Evolutionary conservation across 2,329 filamentous ascomycete species (phyloP).

Genomic region (Ramularia endophylla): DNA sequence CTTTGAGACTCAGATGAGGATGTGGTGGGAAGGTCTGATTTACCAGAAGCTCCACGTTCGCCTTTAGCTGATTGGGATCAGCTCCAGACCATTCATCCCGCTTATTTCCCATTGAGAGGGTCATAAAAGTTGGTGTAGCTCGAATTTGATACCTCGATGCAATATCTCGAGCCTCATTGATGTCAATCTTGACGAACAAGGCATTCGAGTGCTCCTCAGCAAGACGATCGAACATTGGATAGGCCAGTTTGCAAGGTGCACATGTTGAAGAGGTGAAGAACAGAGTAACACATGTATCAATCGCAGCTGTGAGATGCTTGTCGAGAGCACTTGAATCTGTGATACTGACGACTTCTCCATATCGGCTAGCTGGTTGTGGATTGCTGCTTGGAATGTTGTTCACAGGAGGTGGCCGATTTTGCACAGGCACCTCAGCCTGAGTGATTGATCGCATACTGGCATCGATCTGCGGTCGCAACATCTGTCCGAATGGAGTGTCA

Average conservation of each 20-base stretch:
- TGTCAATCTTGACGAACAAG: slow-evolving; percentile 76
- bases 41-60: slow-evolving; percentile 67
- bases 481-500: slow-evolving; percentile 78
- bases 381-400: slow-evolving; percentile 4
- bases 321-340: slow-evolving; percentile 57
- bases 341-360: slow-evolving; percentile 55
- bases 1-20: slow-evolving; percentile 62
- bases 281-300: slow-evolving; percentile 66
- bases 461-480: slow-evolving; percentile 74
- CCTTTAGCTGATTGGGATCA: slow-evolving; percentile 59
- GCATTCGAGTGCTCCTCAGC: slow-evolving; percentile 66
- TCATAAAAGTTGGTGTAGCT: slow-evolving; percentile 84
- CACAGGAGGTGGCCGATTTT: slow-evolving; percentile 20
- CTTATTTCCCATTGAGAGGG: slow-evolving; percentile 69
- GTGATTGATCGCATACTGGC: slow-evolving; percentile 57
- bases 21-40: slow-evolving; percentile 72
- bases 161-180: slow-evolving; percentile 56
- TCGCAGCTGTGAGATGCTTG: slow-evolving; percentile 52
- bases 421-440: slow-evolving; percentile 48
- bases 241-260: slow-evolving; percentile 74
- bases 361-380: slow-evolving; percentile 4
- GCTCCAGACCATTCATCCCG: slow-evolving; percentile 77
- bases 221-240: slow-evolving; percentile 74
- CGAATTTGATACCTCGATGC: slow-evolving; percentile 61
- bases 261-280: slow-evolving; percentile 93